Evolutionary conservation across 2,329 filamentous ascomycete genomes (phyloP).

Genomic region (Colletotrichum shisoi): DNA sequence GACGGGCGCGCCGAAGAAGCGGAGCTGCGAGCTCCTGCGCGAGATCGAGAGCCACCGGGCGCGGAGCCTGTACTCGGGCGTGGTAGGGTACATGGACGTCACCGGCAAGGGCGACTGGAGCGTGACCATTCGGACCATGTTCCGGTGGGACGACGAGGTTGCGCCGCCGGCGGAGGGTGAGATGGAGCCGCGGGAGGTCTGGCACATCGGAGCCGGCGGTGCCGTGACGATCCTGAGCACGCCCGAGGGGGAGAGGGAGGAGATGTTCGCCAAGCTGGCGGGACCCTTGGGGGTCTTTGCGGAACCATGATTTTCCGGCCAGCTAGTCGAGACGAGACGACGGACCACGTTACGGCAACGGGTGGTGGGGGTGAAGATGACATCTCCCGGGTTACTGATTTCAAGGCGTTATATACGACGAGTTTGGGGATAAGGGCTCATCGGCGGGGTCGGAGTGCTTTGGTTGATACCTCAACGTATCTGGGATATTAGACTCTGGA

Average conservation of each 20-base stretch:
- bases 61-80: conserved; percentile 84
- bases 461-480: conserved; percentile 44
- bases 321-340: background rate
- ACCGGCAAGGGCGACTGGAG: conserved; percentile 88
- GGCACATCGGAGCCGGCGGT: conserved; percentile 88
- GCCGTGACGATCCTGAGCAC: conserved; percentile 88
- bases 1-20: conserved; percentile 95
- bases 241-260: conserved; percentile 81
- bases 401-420: conserved; percentile 17
- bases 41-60: conserved; percentile 69
- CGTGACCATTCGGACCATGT: conserved; percentile 86
- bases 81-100: conserved; percentile 88
- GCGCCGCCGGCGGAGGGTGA: conserved; percentile 45
- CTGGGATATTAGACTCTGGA: conserved; percentile 38
- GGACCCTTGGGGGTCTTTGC: conserved; percentile 63
- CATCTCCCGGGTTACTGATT: conserved; percentile 4
- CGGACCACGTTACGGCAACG: too few species aligned
- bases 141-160: conserved; percentile 71
- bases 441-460: background rate
- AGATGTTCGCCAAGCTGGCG: conserved; percentile 82
- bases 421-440: conserved; percentile 3
- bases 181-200: conserved; percentile 62
- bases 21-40: conserved; percentile 83
- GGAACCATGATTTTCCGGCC: conserved; percentile 36
- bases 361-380: background rate